These are phyloP conservation scores for Brassica cretica DNA, from an alignment of 345 rosid species.

Conservation along the genomic window DNA sequence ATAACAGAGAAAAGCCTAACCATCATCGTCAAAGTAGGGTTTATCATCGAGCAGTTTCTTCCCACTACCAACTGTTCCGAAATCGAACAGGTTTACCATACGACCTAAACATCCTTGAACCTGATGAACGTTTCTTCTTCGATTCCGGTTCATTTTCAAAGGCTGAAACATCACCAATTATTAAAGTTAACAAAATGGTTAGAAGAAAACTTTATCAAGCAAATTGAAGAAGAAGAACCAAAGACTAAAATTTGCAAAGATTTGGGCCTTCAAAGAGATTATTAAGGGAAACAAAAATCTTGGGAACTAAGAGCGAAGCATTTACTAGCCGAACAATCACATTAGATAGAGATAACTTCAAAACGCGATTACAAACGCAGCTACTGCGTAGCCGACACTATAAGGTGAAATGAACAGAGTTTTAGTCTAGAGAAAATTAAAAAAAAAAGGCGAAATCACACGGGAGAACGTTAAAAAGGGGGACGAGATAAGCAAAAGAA, in stretches of 20 bases:
- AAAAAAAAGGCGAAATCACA: neutral
- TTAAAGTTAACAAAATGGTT: neutral
- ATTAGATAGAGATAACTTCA: neutral
- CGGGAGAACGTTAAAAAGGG: slow-evolving; percentile 9
- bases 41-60: slow-evolving; percentile 45
- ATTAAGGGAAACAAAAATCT: slow-evolving; percentile 15
- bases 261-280: slow-evolving; percentile 13
- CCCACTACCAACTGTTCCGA: slow-evolving; percentile 46
- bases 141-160: slow-evolving; percentile 58
- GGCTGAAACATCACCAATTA: slow-evolving; percentile 40
- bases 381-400: slow-evolving; percentile 34
- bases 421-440: neutral
- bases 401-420: slow-evolving; percentile 9
- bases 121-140: slow-evolving; percentile 43
- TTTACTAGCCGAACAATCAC: slow-evolving; percentile 13
- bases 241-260: neutral
- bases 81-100: slow-evolving; percentile 64
- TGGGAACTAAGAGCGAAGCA: slow-evolving; percentile 25
- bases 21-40: slow-evolving; percentile 51
- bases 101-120: slow-evolving; percentile 59
- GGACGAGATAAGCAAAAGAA: neutral
- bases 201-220: neutral
- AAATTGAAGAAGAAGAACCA: neutral
- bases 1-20: slow-evolving; percentile 42
- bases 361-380: slow-evolving; percentile 24